phyloP scores from a whole-genome alignment of 1,284 basidiomycete species.

The Trichosporon sp. region DNA sequence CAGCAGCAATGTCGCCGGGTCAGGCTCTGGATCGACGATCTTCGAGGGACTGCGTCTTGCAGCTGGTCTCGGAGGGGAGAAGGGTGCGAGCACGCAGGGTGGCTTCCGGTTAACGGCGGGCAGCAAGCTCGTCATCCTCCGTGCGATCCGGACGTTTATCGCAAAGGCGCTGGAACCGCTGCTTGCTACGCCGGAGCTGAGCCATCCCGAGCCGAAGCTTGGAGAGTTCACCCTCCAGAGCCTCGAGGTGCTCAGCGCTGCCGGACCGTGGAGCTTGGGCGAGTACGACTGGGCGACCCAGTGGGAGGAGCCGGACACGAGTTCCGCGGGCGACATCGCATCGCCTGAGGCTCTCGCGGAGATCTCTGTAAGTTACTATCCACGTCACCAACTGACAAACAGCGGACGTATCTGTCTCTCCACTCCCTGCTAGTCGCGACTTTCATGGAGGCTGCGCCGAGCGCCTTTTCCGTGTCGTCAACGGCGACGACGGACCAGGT shows the following conservation, averaged over 20 bases:
- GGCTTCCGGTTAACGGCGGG: conserved; percentile 42
- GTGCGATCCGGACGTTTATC: conserved; percentile 49
- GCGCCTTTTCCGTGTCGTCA: conserved; percentile 67
- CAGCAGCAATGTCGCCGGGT: not conserved
- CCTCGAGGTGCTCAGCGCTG: conserved; percentile 24
- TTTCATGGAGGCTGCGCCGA: conserved; percentile 80
- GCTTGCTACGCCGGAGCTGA: not conserved
- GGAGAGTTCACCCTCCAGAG: conserved; percentile 24
- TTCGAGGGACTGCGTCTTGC: conserved; percentile 54
- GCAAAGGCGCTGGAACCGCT: conserved; percentile 32
- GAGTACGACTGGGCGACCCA: conserved; percentile 25
- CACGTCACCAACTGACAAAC: conserved; percentile 23
- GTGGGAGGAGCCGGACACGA: conserved; percentile 20
- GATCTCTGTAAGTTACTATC: conserved; percentile 33
- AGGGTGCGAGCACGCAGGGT: conserved; percentile 45
- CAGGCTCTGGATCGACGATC: conserved; percentile 36
- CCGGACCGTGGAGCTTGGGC: conserved; percentile 27
- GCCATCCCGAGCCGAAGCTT: not conserved
- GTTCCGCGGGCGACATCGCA: conserved; percentile 7
- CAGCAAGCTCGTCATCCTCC: conserved; percentile 48
- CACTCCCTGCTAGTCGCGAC: conserved; percentile 75
- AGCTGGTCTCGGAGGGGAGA: conserved; percentile 52
- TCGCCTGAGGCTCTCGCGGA: conserved; percentile 30
- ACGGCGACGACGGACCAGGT: conserved; percentile 38
- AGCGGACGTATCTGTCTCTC: conserved; percentile 61